Percentiles rank a stretch among this genome's conserved stretches.
These are phyloP conservation scores for Pezicula rhizophila DNA, from an alignment of 2,329 filamentous ascomycete genomes.

Conservation along the genomic window DNA sequence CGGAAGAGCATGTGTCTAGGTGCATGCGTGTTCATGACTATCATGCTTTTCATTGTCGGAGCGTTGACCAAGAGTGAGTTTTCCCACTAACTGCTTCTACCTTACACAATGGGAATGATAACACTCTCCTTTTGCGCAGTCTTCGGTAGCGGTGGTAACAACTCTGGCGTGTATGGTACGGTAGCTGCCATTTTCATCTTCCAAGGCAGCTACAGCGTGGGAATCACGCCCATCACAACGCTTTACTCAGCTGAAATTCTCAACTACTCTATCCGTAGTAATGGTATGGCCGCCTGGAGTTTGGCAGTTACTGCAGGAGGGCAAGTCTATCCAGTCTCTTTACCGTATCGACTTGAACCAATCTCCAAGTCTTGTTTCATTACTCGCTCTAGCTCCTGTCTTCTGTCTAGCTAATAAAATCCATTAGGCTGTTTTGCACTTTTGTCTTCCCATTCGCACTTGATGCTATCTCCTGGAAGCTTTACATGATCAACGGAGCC, in stretches of 20 bases:
- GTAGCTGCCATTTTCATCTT: constrained; percentile 41
- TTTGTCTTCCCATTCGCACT: constrained; percentile 33
- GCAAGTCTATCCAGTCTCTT: constrained; percentile 21
- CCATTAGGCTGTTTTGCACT: constrained; percentile 5
- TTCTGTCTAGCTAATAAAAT: no score
- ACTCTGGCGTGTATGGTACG: constrained; percentile 23
- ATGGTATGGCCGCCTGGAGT: constrained; percentile 33
- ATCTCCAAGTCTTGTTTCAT: no score
- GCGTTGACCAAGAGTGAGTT: constrained; percentile 36
- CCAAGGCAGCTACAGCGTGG: constrained; percentile 32
- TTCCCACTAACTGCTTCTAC: neutral
- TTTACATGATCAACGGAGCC: constrained; percentile 36
- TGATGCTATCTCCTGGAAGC: constrained; percentile 36
- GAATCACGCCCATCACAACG: constrained; percentile 40
- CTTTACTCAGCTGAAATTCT: constrained; percentile 43
- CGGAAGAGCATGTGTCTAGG: constrained; percentile 35
- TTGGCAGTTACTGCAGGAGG: constrained; percentile 8
- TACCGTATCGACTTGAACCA: neutral
- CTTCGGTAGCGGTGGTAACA: neutral
- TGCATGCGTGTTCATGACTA: constrained; percentile 31
- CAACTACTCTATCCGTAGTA: constrained; percentile 40
- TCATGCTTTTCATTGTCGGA: constrained; percentile 43
- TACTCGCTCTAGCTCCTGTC: no score
- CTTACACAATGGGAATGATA: neutral
- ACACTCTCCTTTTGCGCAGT: neutral